Evolutionary conservation across 2,329 filamentous ascomycete genomes (phyloP).

Genomic region (Aureobasidium sp.): DNA sequence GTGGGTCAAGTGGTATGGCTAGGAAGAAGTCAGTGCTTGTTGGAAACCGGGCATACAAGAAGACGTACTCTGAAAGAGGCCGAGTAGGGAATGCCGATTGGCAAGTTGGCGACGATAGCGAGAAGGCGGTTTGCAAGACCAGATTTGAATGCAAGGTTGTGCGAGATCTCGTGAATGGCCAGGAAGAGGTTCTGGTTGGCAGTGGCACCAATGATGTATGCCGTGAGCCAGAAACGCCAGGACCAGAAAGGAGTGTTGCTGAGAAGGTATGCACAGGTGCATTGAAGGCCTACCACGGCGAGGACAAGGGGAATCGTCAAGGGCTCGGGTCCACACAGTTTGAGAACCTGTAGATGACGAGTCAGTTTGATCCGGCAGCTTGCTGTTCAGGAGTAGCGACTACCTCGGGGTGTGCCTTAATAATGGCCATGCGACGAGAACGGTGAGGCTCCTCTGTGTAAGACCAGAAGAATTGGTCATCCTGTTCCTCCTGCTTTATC

Average conservation of each 20-base stretch:
- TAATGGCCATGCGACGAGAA: constrained; percentile 83
- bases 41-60: neutral
- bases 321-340: constrained; percentile 92
- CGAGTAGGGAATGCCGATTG: constrained; percentile 92
- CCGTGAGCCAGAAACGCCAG: constrained; percentile 74
- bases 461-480: constrained; percentile 86
- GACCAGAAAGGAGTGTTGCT: constrained; percentile 71
- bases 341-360: constrained; percentile 61
- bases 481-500: neutral
- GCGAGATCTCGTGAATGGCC: constrained; percentile 96
- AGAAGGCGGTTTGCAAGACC: constrained; percentile 72
- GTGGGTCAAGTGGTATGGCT: constrained; percentile 96
- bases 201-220: constrained; percentile 87
- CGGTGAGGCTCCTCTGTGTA: constrained; percentile 97
- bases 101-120: constrained; percentile 89
- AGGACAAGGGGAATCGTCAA: constrained; percentile 90
- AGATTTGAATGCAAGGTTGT: constrained; percentile 88
- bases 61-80: constrained; percentile 78
- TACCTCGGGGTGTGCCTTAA: constrained; percentile 96
- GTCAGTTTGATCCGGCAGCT: neutral
- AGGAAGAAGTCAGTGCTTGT: constrained; percentile 2
- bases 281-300: constrained; percentile 73
- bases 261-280: constrained; percentile 68
- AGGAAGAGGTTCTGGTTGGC: constrained; percentile 98
- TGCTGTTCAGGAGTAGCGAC: constrained; percentile 9